phyloP scores from a whole-genome alignment of 2,329 filamentous ascomycete genomes.

The Penicillium capsulatum region DNA sequence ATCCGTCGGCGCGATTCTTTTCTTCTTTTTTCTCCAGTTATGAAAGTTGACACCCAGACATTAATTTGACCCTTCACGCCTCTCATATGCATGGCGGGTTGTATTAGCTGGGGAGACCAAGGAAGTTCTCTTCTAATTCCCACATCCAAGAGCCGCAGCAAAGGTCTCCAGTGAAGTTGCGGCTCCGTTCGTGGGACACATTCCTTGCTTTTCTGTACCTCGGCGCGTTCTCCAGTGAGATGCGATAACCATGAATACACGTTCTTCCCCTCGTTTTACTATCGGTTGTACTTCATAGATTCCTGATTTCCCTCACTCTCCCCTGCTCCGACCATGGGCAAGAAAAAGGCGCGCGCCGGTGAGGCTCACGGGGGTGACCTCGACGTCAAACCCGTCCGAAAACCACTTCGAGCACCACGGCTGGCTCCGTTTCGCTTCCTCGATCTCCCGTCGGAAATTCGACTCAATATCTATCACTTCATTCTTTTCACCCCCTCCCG shows the following conservation, averaged over 20 bases:
- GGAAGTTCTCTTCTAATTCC: conserved; percentile 36
- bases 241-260: conserved; percentile 25
- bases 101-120: conserved; percentile 52
- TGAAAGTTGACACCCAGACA: conserved; percentile 56
- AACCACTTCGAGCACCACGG: conserved; percentile 9
- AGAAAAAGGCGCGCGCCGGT: conserved; percentile 3
- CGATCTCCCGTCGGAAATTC: conserved; percentile 51
- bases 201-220: conserved; percentile 14
- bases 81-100: conserved; percentile 54
- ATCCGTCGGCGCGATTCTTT: conserved; percentile 20
- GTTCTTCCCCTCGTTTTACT: conserved; percentile 12
- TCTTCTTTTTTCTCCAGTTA: conserved; percentile 41
- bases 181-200: conserved; percentile 50
- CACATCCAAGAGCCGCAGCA: conserved; percentile 49
- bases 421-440: conserved; percentile 52
- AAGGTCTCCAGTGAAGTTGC: conserved; percentile 45
- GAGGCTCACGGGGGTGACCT: conserved; percentile 16
- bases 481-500: conserved; percentile 40
- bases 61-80: conserved; percentile 57
- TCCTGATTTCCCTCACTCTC: conserved; percentile 15
- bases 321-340: conserved; percentile 13
- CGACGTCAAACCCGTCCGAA: conserved; percentile 16
- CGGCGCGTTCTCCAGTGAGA: conserved; percentile 8
- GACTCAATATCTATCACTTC: conserved; percentile 47
- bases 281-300: conserved; percentile 20